phyloP scores from a whole-genome alignment of 148 eudicot genomes.

The Suaeda aralocaspica region DNA sequence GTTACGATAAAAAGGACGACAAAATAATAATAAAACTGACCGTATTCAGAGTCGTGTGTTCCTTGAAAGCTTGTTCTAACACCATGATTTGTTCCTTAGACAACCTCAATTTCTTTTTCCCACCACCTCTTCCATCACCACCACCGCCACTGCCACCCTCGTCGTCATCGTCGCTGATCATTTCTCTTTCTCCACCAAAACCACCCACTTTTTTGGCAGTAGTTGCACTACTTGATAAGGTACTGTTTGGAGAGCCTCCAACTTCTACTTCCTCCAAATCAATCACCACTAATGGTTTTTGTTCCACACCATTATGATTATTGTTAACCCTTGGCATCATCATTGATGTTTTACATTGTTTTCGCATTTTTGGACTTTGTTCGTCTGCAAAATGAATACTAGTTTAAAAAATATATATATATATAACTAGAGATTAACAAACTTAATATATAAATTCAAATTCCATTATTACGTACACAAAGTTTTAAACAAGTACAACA shows the following conservation, averaged over 20 bases:
- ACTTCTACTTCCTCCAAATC: slow-evolving; percentile 39
- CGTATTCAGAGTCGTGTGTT: slow-evolving; percentile 65
- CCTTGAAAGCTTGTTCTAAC: slow-evolving; percentile 63
- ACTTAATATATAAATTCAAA: no score
- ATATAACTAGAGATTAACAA: no score
- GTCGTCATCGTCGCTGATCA: slow-evolving; percentile 33
- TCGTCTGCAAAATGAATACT: slow-evolving; percentile 13
- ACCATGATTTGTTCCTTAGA: slow-evolving; percentile 55
- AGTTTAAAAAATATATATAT: no score
- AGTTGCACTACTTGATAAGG: slow-evolving; percentile 40
- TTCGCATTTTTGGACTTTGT: slow-evolving; percentile 12
- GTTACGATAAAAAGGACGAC: slow-evolving; percentile 8
- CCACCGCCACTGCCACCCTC: slow-evolving; percentile 38
- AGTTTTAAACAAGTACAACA: no score
- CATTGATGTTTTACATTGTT: slow-evolving; percentile 1
- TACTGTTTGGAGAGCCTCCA: slow-evolving; percentile 70
- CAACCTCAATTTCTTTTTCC: slow-evolving; percentile 61
- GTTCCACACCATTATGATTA: slow-evolving; percentile 16
- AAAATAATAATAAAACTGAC: slow-evolving; percentile 29
- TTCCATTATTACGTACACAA: no score
- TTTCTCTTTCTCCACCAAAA: slow-evolving; percentile 35
- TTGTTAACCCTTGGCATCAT: slow-evolving; percentile 13
- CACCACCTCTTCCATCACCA: slow-evolving; percentile 16
- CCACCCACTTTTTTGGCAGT: slow-evolving; percentile 36
- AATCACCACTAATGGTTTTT: slow-evolving; percentile 30